Evolutionary conservation across 2,329 filamentous ascomycete genomes (phyloP).

Genomic region (Paracorniculantispora psalliotae): DNA sequence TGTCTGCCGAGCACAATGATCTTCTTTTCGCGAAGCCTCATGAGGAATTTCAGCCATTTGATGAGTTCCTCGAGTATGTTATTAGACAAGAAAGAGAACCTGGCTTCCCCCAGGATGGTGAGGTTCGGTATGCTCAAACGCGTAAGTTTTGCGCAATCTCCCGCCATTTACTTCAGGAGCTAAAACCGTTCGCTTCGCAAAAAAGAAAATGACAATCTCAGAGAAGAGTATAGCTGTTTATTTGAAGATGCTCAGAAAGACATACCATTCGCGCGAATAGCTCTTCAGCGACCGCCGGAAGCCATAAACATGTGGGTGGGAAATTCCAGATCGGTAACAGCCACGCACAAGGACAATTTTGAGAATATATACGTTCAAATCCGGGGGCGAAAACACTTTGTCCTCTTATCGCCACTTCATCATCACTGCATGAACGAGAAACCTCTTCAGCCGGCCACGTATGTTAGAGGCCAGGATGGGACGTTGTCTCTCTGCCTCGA

Average conservation of each 20-base stretch:
- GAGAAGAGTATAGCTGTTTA: conserved; percentile 63
- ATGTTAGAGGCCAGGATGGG: conserved; percentile 35
- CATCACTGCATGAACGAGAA: conserved; percentile 65
- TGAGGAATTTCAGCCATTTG: conserved; percentile 60
- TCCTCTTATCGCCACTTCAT: conserved; percentile 66
- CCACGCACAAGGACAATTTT: conserved; percentile 77
- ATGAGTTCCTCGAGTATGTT: conserved; percentile 57
- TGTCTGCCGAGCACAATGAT: conserved; percentile 22
- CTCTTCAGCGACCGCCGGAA: conserved; percentile 61
- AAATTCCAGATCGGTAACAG: conserved; percentile 63
- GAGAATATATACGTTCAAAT: conserved; percentile 82
- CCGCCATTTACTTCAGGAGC: background rate
- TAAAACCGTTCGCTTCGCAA: background rate
- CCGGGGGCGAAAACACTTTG: conserved; percentile 68
- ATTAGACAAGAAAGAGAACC: conserved; percentile 48
- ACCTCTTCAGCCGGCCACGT: conserved; percentile 52
- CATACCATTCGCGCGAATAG: conserved; percentile 69
- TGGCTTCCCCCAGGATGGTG: conserved; percentile 25
- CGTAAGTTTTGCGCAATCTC: conserved; percentile 40
- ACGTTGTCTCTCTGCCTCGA: conserved; percentile 31
- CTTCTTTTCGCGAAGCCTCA: conserved; percentile 65
- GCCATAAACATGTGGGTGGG: conserved; percentile 83
- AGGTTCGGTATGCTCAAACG: conserved; percentile 70
- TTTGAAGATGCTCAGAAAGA: conserved; percentile 57
- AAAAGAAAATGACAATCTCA: conserved; percentile 74